Base-by-base conservation (phyloP, 495 filamentous ascomycete genomes). In the Daldinia loculata region DNA sequence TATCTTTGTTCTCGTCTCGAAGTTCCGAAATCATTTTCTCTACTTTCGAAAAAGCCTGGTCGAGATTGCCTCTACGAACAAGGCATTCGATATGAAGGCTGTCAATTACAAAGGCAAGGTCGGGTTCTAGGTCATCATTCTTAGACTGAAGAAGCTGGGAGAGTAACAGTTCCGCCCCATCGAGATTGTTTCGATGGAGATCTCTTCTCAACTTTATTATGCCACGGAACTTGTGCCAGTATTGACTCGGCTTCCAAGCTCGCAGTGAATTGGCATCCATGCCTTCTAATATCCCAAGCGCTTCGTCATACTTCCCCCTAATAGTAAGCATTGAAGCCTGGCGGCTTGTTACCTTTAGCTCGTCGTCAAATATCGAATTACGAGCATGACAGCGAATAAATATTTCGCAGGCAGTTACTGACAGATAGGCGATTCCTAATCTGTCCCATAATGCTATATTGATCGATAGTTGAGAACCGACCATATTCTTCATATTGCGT, bases 181-280 rank as follows among this genome's bases (percentile, higher is more conserved):
- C 85, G 52, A 90, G 83, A 70, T 95, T 88, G 60, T 90, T 85
- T 34, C 86, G 91, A 69, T 91, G 89, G 7, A 97, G 84, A 73
- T 90, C 88, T 59, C 87, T 84, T 72, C 85, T 87, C 9, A 96
- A 80, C 74, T 91, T 90, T 9, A 97, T 80, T 8, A 96, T 79
- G 1, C 89, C 91, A 4, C 89, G 86, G 76, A 90, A 93, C 32
- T 87, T 87, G 14, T 87, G 83, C 91, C 93, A 94, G 75, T 91
- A 88, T 77, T 97, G 93, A 71, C 90, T 89, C 14, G 90, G 83
- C 76, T 92, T 95, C 61, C 94, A 85, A 4, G 91, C 89, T 12
- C 90, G 88, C n/a, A 93, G 82, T 24, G 84, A 84, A 72, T 92
- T 88, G 14, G 82, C 81, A 52, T 90, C 84, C 51, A 94, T 79